Conservation (phyloP, 257 asterid genomes). For the Solanum rostratum region DNA sequence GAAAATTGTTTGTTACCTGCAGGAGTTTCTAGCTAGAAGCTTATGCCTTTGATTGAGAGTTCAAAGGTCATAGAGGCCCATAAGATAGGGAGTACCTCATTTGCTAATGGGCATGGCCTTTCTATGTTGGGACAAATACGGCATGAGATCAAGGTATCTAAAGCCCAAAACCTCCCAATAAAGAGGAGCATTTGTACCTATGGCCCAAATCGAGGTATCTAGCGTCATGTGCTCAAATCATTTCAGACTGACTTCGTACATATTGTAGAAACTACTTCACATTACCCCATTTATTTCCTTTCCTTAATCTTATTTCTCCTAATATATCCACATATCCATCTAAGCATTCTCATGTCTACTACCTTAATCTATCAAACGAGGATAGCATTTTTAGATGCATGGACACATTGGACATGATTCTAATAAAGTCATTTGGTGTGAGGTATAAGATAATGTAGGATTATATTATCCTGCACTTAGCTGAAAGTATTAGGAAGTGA, state of each 20-base stretch:
- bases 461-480: too few species aligned
- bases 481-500: too few species aligned
- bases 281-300: too few species aligned
- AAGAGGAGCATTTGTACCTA: not conserved
- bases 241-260: not conserved
- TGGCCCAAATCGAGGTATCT: not conserved
- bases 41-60: not conserved
- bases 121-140: not conserved
- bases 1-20: not conserved
- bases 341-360: too few species aligned
- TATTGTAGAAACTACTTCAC: not conserved
- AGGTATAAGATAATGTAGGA: too few species aligned
- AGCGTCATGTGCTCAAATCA: not conserved
- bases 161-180: not conserved
- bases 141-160: not conserved
- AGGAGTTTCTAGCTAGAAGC: not conserved
- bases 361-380: too few species aligned
- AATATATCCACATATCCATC: too few species aligned
- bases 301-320: too few species aligned
- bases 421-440: not conserved
- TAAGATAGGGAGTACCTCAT: not conserved
- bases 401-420: not conserved
- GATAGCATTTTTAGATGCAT: not conserved
- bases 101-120: not conserved
- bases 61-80: not conserved